phyloP scores from a whole-genome alignment of 2,329 filamentous ascomycete genomes.

The Aspergillus novofumigatus region DNA sequence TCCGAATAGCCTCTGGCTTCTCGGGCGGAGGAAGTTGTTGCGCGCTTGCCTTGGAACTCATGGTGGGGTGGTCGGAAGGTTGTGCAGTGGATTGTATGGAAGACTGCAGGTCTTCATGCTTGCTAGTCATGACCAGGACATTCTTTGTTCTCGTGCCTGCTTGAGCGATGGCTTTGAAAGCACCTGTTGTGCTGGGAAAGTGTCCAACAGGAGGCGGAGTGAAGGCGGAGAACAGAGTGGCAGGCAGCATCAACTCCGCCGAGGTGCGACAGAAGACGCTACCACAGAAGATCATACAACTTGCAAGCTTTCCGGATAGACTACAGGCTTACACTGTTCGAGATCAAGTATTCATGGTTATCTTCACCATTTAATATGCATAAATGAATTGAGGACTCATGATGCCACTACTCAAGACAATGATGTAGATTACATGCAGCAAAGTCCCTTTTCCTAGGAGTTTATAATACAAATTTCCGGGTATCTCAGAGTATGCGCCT shows the following conservation, averaged over 20 bases:
- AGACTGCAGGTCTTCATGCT: constrained; percentile 31
- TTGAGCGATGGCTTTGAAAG: not conserved
- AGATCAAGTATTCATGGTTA: not conserved
- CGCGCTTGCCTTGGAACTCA: constrained; percentile 19
- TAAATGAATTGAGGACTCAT: not conserved
- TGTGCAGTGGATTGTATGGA: constrained; percentile 15
- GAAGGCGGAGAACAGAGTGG: constrained; percentile 11
- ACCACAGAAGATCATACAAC: not conserved
- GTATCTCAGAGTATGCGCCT: constrained; percentile 26
- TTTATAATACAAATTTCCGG: constrained; percentile 14
- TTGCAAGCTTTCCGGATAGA: not conserved
- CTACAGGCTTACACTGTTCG: too few relatives aligned
- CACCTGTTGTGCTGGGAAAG: not conserved
- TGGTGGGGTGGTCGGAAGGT: constrained; percentile 10
- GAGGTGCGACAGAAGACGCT: not conserved
- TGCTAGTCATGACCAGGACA: constrained; percentile 32
- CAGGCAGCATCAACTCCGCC: not conserved
- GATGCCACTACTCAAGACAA: not conserved
- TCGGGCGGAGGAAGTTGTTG: constrained; percentile 68
- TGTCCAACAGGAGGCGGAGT: not conserved
- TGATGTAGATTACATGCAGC: not conserved
- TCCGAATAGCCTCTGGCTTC: constrained; percentile 62
- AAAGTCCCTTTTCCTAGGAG: not conserved
- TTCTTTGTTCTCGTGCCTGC: constrained; percentile 20
- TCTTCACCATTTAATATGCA: not conserved